Base-by-base conservation (phyloP, 2,329 filamentous ascomycete genomes). In the Geosmithia putterillii region DNA sequence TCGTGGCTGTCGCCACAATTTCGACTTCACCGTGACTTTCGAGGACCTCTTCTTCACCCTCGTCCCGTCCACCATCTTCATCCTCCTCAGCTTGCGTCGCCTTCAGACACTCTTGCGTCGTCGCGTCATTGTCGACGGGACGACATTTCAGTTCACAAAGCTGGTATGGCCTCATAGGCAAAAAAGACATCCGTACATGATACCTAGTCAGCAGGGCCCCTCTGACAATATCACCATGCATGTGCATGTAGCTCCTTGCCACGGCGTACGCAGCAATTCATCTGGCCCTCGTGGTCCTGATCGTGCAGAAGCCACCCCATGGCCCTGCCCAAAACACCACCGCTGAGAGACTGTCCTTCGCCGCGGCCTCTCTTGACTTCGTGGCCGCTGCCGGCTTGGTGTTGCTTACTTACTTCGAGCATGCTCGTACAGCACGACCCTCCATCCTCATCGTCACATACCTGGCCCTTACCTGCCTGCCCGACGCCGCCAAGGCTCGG, bases 21-120 rank as follows among this genome's bases (percentile, higher is more conserved):
- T 73, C 44, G 70, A 73, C 50, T 71, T 73, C 45, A 73, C 70
- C 1, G 53, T 72, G 41, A 60, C 58, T 22, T 73, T 74, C 43
- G 69, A 73, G 50, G 57, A 64, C 18, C 56, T 70, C 4, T 59
- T 72, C 41, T 58, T 73, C n/a, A 59, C 61, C 1, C 57, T 71
- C 7, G 51, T 67, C 2, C 69, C 8, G 51, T 67, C 3, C 70
- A 70, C 0, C 53, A 62, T 0, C 49, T 69, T 71, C 36, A 47
- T 67, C 12, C 47, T 58, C 0, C 42, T 60, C 2, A 59, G 62
- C 0, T 25, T 62, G 39, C 51, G 57, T 14, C 56, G 67, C 0
- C 47, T 62, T 1, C 42, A 57, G 1, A 49, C 58, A 2, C 47
- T 70, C 7, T 44, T 47, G 2, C 51, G 57, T 7, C 52, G 51